Conservation (phyloP, 768 basidiomycete species). For the Amanita muscaria region DNA sequence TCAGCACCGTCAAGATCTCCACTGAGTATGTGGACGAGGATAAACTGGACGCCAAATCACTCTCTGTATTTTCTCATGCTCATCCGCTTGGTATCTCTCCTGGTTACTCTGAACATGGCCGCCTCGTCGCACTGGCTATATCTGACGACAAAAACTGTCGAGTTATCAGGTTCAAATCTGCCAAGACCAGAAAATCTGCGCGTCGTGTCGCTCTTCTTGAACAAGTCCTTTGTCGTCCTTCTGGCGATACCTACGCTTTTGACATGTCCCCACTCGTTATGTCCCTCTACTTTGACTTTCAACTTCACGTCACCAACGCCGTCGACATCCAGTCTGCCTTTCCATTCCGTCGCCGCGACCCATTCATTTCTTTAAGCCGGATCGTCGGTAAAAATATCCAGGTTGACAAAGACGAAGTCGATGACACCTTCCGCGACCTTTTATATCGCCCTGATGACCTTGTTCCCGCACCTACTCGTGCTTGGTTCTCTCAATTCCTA, state of each 20-base stretch:
- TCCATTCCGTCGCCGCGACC: slow-evolving; percentile 28
- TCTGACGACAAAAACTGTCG: slow-evolving; percentile 27
- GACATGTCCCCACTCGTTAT: slow-evolving; percentile 43
- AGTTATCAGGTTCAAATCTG: slow-evolving; percentile 25
- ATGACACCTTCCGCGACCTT: slow-evolving; percentile 26
- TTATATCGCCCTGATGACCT: slow-evolving; percentile 23
- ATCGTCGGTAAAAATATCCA: slow-evolving; percentile 30
- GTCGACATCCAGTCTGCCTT: slow-evolving; percentile 52
- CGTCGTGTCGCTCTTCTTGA: slow-evolving; percentile 27
- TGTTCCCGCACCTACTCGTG: slow-evolving; percentile 34
- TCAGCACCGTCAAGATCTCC: neutral
- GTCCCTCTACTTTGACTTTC: slow-evolving; percentile 34
- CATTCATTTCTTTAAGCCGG: slow-evolving; percentile 31
- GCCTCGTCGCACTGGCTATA: slow-evolving; percentile 39
- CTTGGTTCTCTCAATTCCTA: slow-evolving; percentile 44
- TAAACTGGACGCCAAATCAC: slow-evolving; percentile 3
- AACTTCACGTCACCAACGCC: slow-evolving; percentile 37
- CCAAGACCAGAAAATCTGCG: slow-evolving; percentile 5
- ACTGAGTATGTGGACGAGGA: neutral
- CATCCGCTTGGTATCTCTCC: slow-evolving; percentile 44
- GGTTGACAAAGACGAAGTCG: slow-evolving; percentile 28
- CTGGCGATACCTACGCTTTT: slow-evolving; percentile 42
- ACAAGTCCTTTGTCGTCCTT: slow-evolving; percentile 34
- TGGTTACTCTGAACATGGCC: slow-evolving; percentile 34
- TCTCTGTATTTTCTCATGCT: slow-evolving; percentile 25